phyloP scores from a whole-genome alignment of 1,284 basidiomycete genomes.

The Cystobasidium slooffiae region DNA sequence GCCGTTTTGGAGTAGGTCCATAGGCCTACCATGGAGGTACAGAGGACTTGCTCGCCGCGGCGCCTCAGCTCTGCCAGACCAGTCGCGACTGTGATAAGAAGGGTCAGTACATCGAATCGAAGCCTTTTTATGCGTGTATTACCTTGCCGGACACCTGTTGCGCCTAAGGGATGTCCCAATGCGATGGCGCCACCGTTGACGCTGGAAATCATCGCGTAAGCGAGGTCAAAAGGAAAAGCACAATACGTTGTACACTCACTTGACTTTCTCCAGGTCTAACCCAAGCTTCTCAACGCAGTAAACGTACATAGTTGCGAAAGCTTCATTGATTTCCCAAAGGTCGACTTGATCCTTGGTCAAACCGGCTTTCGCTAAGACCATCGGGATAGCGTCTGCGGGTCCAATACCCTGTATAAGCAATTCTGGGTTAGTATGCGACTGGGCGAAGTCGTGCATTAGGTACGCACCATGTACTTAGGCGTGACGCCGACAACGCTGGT shows the following conservation, averaged over 20 bases:
- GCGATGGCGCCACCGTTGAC: conserved; percentile 61
- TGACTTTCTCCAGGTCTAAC: conserved; percentile 78
- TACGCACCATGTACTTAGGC: conserved; percentile 54
- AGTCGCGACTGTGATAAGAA: conserved; percentile 66
- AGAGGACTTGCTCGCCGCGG: conserved; percentile 76
- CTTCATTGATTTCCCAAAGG: conserved; percentile 87
- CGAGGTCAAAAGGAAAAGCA: not conserved
- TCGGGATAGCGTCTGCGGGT: conserved; percentile 71
- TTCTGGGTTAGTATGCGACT: too few species aligned
- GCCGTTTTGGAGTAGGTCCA: too few species aligned
- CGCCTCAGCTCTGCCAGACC: conserved; percentile 80
- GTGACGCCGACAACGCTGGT: conserved; percentile 71
- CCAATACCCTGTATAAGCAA: too few species aligned
- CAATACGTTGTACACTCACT: conserved; percentile 41
- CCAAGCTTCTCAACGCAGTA: conserved; percentile 76
- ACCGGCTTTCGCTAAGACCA: conserved; percentile 68
- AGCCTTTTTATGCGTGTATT: too few species aligned
- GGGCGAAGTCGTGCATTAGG: too few species aligned
- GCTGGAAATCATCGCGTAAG: conserved; percentile 45
- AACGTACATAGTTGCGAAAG: conserved; percentile 84
- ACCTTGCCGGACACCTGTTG: conserved; percentile 69
- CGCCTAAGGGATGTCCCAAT: conserved; percentile 58
- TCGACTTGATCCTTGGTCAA: conserved; percentile 74
- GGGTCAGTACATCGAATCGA: too few species aligned
- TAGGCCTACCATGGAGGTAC: conserved; percentile 73